phyloP scores from a whole-genome alignment of 2,329 filamentous ascomycete genomes.

The Pseudogymnoascus sp. region DNA sequence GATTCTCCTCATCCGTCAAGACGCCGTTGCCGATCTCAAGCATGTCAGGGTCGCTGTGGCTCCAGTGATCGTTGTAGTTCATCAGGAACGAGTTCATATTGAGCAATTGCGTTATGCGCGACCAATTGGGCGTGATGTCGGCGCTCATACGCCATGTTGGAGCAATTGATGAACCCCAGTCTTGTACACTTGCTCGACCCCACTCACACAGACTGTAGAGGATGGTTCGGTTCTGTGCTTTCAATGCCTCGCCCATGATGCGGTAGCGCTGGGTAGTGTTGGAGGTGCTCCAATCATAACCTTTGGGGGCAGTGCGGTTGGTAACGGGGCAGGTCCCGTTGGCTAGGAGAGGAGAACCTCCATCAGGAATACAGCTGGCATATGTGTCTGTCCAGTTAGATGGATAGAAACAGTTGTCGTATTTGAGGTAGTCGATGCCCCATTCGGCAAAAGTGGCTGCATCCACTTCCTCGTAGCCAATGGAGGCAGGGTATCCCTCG shows the following conservation, averaged over 20 bases:
- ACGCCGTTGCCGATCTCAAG: conserved; percentile 22
- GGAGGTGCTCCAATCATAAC: conserved; percentile 44
- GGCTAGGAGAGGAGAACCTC: conserved; percentile 25
- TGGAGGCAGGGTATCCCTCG: conserved; percentile 43
- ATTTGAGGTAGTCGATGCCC: conserved; percentile 54
- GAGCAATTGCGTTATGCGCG: conserved; percentile 26
- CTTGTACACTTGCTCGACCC: conserved; percentile 43
- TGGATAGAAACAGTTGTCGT: conserved; percentile 46
- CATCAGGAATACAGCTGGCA: conserved; percentile 35
- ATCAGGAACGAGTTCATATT: conserved; percentile 32
- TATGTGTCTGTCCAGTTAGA: conserved; percentile 33
- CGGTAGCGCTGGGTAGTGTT: conserved; percentile 41
- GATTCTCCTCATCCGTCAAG: conserved; percentile 16
- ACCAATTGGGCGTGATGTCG: conserved; percentile 36
- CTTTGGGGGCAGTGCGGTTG: conserved; percentile 33
- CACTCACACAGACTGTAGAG: conserved; percentile 47
- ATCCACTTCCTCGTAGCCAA: conserved; percentile 51
- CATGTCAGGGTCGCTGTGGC: conserved; percentile 25
- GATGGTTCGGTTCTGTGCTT: conserved; percentile 38
- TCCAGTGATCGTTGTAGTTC: conserved; percentile 32
- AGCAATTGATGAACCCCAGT: conserved; percentile 43
- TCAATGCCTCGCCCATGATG: conserved; percentile 46
- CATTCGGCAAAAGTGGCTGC: conserved; percentile 50
- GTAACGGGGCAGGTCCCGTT: conserved; percentile 38
- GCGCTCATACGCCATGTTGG: conserved; percentile 41